Evolutionary conservation across 345 rosid species (phyloP), one percentile per base, ranked within the genome.

Genomic region (Leavenworthia alabamica): DNA sequence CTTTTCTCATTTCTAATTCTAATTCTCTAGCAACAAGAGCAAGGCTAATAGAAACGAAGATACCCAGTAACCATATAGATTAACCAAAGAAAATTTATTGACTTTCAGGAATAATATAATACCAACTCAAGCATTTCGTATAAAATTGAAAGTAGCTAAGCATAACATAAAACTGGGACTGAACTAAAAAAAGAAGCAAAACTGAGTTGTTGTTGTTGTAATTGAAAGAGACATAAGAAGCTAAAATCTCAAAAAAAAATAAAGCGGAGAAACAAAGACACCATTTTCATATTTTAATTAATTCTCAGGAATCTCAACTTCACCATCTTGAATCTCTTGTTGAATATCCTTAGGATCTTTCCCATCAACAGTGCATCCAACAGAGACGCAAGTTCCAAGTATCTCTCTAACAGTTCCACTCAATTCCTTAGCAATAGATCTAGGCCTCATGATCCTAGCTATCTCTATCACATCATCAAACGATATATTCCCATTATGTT

Each of bases 381-480:
- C 92, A 0, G 89, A 83, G 0, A 86, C 92, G 13, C 92, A 86
- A 8, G 92, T 86, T 3, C 92, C 92, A 6, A 86, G 48, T 27
- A 86, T 86, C 80, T 86, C 92, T 59, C 84, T 86, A 50, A 86
- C 89, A 1, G 85, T 75, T 0, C 92, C 86, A 2, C 77, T 71
- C 44, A 86, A 43, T 5, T 86, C 81, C 78, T 83, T 83, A 6
- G 89, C 92, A 63, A 83, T 86, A 5, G 89, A 83, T 66, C 92
- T 81, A 4, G 82, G 85, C 46, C 63, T 60, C 89, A 86, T 86
- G n/a, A 83, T 65, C 76, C 66, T 84, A 0, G 90, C 88, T 6
- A 86, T 86, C 77, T 86, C 90, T 60, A 82, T 79, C 44, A 86
- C 90, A 32, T 86, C 90, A 17, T 82, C 88, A 3, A 86, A 83